A percentile compares a stretch with the other conserved stretches of the same genome.
phyloP scores from a whole-genome alignment of 768 basidiomycete genomes.

The Crucibulum laeve region DNA sequence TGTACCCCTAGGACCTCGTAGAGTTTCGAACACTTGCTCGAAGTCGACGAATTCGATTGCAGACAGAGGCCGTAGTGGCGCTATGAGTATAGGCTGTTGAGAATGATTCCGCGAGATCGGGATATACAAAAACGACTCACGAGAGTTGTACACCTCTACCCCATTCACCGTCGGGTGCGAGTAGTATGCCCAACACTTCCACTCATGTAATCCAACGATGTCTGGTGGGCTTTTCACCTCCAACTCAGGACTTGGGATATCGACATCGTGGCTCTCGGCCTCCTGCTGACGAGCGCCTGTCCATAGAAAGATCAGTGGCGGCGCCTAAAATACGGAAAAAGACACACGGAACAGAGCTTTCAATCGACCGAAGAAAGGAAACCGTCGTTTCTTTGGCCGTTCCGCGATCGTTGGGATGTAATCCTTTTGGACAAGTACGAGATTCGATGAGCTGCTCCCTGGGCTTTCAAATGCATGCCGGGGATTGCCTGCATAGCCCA shows the following conservation, averaged over 20 bases:
- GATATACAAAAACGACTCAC: conserved; percentile 24
- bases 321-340: neutral
- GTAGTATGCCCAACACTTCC: conserved; percentile 54
- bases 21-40: conserved; percentile 24
- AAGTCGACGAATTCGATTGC: conserved; percentile 20
- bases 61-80: conserved; percentile 17
- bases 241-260: neutral
- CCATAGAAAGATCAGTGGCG: neutral
- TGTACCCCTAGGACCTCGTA: conserved; percentile 23
- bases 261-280: neutral
- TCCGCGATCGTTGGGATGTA: no score
- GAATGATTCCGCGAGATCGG: neutral
- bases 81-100: conserved; percentile 1
- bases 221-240: neutral
- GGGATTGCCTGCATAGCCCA: no score
- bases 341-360: neutral
- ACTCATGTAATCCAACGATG: conserved; percentile 25
- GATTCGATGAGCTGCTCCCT: no score
- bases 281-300: neutral
- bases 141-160: conserved; percentile 35
- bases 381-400: no score
- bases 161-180: conserved; percentile 40
- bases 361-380: no score
- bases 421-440: no score
- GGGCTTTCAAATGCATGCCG: no score